These are phyloP conservation scores for Danielia reshetovae DNA, from an alignment of 805 yeast species.

Conservation along the genomic window DNA sequence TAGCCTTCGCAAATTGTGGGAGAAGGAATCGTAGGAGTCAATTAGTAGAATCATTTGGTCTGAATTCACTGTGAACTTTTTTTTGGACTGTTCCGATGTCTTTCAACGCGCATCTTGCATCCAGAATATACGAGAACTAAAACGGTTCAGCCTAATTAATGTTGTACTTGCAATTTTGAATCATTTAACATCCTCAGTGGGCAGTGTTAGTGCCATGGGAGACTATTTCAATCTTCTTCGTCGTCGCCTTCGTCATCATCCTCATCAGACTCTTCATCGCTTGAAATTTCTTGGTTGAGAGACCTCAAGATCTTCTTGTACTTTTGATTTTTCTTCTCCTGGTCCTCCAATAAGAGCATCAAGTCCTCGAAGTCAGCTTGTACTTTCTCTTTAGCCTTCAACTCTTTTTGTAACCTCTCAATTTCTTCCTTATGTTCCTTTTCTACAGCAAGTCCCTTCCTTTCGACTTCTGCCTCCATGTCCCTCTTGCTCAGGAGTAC, in stretches of 20 bases:
- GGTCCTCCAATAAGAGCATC: conserved; percentile 69
- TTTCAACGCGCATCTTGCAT: too few species aligned
- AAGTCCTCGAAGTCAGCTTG: conserved; percentile 41
- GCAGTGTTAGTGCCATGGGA: neutral
- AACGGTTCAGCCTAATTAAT: neutral
- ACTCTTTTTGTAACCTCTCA: neutral
- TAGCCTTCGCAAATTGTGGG: conserved; percentile 70
- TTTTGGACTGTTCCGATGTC: too few species aligned
- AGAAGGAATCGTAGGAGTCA: conserved; percentile 95
- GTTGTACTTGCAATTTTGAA: neutral
- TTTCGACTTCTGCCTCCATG: neutral
- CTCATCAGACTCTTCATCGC: conserved; percentile 68
- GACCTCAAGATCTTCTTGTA: conserved; percentile 51
- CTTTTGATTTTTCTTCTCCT: conserved; percentile 62
- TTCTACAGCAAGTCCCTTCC: neutral
- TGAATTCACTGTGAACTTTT: too few species aligned
- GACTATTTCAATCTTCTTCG: too few species aligned
- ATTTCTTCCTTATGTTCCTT: neutral
- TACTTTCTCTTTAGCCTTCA: conserved; percentile 1
- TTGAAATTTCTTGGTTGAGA: conserved; percentile 59
- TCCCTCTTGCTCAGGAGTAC: too few species aligned
- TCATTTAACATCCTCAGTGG: neutral
- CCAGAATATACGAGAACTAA: neutral
- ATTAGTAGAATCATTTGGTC: conserved; percentile 61
- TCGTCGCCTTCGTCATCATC: conserved; percentile 22